A percentile compares a stretch with the other conserved stretches of the same genome.
phyloP scores from a whole-genome alignment of 345 rosid species.

The Euphorbia pulcherrima region DNA sequence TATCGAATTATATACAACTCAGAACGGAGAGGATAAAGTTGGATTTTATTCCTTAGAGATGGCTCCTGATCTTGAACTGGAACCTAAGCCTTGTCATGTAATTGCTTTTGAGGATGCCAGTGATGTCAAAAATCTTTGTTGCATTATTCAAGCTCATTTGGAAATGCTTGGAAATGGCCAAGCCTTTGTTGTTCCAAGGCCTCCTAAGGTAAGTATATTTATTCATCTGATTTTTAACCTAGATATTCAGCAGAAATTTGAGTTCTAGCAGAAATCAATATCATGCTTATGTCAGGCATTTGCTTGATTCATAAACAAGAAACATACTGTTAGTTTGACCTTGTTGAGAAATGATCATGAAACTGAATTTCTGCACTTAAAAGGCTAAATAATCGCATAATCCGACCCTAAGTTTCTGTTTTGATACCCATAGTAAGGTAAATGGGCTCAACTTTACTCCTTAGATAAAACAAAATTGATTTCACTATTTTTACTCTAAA shows the following conservation, averaged over 20 bases:
- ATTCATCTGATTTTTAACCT: background rate
- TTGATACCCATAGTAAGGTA: background rate
- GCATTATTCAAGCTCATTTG: conserved; percentile 79
- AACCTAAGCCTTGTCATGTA: conserved; percentile 77
- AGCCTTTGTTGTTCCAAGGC: conserved; percentile 76
- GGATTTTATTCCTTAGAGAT: conserved; percentile 90
- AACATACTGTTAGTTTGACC: background rate
- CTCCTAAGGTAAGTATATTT: conserved; percentile 60
- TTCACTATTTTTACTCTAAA: conserved; percentile 1
- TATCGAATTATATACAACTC: conserved; percentile 67
- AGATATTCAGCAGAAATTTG: background rate
- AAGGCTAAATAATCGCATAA: background rate
- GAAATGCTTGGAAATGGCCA: conserved; percentile 70
- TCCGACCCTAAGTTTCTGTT: conserved; percentile 8
- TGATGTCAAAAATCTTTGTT: conserved; percentile 72
- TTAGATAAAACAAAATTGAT: background rate
- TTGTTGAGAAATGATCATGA: background rate
- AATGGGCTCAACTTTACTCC: background rate
- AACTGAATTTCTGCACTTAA: conserved; percentile 2
- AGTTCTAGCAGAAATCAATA: background rate
- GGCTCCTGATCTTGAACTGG: conserved; percentile 86
- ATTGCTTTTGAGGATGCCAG: conserved; percentile 75
- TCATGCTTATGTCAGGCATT: background rate
- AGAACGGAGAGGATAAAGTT: conserved; percentile 53
- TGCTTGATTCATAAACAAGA: background rate